These are phyloP conservation scores for Avena eriantha DNA, from an alignment of 176 grass and related monocot species.

Conservation along the genomic window DNA sequence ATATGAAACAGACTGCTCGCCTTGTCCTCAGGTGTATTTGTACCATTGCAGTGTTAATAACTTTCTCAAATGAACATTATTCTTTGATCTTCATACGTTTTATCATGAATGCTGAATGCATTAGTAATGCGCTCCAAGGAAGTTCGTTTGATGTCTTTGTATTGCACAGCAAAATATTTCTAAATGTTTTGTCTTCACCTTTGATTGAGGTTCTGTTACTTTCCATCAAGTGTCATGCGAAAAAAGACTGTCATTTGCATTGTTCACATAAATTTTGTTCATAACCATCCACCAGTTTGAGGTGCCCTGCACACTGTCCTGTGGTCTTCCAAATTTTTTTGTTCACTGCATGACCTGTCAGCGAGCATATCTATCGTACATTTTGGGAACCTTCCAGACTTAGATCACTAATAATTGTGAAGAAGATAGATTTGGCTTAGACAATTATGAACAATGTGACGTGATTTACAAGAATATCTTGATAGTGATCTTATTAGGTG, in stretches of 20 bases:
- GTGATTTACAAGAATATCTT: constrained; percentile 18
- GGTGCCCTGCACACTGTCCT: not conserved
- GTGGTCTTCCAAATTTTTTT: not conserved
- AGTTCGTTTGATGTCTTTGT: not conserved
- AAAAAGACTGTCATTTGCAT: not conserved
- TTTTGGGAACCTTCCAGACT: constrained; percentile 21
- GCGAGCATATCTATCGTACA: not conserved
- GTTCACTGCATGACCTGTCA: not conserved
- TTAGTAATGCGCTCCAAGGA: not conserved
- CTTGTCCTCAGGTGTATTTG: not conserved
- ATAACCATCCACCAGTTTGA: not conserved
- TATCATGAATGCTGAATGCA: not conserved
- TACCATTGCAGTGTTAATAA: constrained; percentile 2
- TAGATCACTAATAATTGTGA: not conserved
- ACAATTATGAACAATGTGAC: not conserved
- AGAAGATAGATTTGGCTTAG: not conserved
- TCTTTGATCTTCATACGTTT: not conserved
- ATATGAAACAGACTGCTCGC: not conserved
- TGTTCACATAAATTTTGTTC: not conserved
- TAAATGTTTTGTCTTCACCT: not conserved
- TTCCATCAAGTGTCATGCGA: not conserved
- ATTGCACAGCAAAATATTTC: not conserved
- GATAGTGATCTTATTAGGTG: not conserved
- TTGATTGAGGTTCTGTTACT: not conserved
- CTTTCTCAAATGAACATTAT: not conserved